Conservation (phyloP, 805 yeast species). For the Priceomyces medius region DNA sequence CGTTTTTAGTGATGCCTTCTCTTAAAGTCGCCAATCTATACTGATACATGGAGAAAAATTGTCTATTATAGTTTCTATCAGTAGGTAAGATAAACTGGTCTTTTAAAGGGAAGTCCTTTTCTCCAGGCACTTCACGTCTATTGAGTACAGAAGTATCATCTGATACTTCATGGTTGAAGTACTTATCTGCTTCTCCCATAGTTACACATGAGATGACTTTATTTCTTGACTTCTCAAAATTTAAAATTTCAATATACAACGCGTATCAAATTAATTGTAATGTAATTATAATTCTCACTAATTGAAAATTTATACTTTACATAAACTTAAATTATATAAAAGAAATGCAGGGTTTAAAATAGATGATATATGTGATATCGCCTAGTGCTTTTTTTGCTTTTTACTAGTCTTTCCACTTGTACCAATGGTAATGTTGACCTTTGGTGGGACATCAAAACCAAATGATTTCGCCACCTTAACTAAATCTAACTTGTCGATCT, state of each 20-base stretch:
- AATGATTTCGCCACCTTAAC: slow-evolving; percentile 93
- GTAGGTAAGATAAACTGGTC: slow-evolving; percentile 20
- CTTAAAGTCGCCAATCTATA: slow-evolving; percentile 34
- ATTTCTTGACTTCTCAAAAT: background rate
- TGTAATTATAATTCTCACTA: background rate
- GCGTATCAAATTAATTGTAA: background rate
- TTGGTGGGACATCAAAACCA: slow-evolving; percentile 94
- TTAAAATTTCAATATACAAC: background rate
- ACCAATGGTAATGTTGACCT: slow-evolving; percentile 93
- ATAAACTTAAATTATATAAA: slow-evolving; percentile 2
- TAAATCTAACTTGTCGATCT: slow-evolving; percentile 90
- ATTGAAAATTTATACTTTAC: background rate
- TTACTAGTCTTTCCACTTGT: slow-evolving; percentile 74
- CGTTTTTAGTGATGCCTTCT: slow-evolving; percentile 32
- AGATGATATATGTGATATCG: background rate
- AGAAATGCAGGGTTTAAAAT: background rate
- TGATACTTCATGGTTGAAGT: slow-evolving; percentile 6
- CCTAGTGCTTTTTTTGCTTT: slow-evolving; percentile 37
- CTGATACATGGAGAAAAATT: slow-evolving; percentile 45
- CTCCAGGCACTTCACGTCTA: slow-evolving; percentile 1
- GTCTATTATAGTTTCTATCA: slow-evolving; percentile 35
- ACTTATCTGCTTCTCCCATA: slow-evolving; percentile 4
- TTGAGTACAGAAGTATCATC: background rate
- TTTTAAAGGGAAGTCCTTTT: slow-evolving; percentile 11
- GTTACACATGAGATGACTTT: background rate